Evolutionary conservation across 371 early-diverging fungal species (phyloP).

Genomic region (Phascolomyces articulosus): DNA sequence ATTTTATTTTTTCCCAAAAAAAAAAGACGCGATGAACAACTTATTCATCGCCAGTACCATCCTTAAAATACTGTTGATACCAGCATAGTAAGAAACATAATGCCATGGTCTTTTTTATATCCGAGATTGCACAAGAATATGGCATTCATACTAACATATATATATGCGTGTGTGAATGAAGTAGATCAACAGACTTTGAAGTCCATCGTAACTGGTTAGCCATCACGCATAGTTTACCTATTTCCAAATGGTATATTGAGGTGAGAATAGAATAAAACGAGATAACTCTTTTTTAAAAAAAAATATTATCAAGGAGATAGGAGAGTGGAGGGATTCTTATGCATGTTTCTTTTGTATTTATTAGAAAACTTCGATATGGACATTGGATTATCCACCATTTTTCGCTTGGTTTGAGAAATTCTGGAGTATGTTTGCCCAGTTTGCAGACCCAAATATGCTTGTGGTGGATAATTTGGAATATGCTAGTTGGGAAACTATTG

Average conservation of each 20-base stretch:
- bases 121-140: too few species aligned
- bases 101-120: too few species aligned
- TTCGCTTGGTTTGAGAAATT: constrained; percentile 95
- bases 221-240: constrained; percentile 85
- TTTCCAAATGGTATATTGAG: constrained; percentile 90
- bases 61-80: constrained; percentile 73
- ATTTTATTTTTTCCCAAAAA: background rate
- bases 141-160: background rate
- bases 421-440: constrained; percentile 67
- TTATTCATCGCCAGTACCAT: constrained; percentile 58
- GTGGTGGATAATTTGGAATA: constrained; percentile 73
- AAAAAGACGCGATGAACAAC: constrained; percentile 23
- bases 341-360: too few species aligned
- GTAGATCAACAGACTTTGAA: constrained; percentile 97
- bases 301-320: background rate
- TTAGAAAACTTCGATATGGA: constrained; percentile 93
- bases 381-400: constrained; percentile 96
- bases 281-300: too few species aligned
- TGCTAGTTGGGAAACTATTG: constrained; percentile 65
- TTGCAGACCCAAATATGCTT: constrained; percentile 78
- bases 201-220: constrained; percentile 99
- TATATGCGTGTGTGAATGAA: constrained; percentile 18
- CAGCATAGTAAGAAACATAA: constrained; percentile 81
- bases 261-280: too few species aligned
- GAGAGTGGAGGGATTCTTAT: too few species aligned